These are phyloP conservation scores for Avena atlantica DNA, from an alignment of 176 grass and related monocot species.

Conservation along the genomic window DNA sequence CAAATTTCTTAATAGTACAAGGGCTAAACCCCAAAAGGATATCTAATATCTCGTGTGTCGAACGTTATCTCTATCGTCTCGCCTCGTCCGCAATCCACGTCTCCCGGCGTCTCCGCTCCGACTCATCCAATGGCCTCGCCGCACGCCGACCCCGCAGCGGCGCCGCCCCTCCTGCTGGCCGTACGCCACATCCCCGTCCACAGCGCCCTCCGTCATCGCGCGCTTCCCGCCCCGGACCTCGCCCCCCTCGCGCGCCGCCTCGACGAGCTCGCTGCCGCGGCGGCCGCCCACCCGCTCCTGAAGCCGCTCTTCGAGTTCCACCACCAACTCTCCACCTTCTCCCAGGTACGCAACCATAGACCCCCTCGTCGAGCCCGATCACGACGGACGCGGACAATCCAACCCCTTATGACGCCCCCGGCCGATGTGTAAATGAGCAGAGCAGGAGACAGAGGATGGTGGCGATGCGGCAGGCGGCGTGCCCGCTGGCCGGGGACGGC, in stretches of 20 bases:
- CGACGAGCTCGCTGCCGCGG: constrained; percentile 59
- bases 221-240: constrained; percentile 43
- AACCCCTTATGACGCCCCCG: neutral
- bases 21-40: neutral
- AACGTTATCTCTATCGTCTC: constrained; percentile 48
- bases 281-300: constrained; percentile 67
- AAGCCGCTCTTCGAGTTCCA: constrained; percentile 65
- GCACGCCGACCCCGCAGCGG: constrained; percentile 45
- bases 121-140: constrained; percentile 46
- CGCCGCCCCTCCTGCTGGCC: constrained; percentile 68
- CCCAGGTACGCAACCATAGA: constrained; percentile 50
- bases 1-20: neutral
- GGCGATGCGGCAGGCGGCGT: constrained; percentile 41
- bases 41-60: neutral
- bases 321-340: constrained; percentile 67
- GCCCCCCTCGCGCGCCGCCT: constrained; percentile 56
- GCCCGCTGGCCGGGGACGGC: constrained; percentile 33
- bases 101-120: constrained; percentile 8
- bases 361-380: neutral
- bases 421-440: constrained; percentile 44
- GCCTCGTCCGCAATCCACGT: constrained; percentile 30
- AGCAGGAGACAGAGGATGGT: constrained; percentile 43
- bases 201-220: constrained; percentile 18
- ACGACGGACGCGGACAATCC: neutral
- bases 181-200: constrained; percentile 50